Evolutionary conservation across 2,329 filamentous ascomycete species (phyloP).

Genomic region (Byssothecium circinans): DNA sequence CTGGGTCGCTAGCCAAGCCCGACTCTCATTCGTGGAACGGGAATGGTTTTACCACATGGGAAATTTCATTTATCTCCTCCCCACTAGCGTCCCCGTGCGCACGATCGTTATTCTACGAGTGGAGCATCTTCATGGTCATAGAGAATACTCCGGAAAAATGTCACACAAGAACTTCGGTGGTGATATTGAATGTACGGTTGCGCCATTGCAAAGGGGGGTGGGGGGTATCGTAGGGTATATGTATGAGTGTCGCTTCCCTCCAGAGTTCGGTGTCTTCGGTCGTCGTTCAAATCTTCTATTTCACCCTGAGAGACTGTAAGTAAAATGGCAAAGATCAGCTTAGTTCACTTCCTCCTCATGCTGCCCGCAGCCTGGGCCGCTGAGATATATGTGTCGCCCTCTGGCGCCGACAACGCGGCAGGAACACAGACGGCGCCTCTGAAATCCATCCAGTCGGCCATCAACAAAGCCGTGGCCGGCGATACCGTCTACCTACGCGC

Average conservation of each 20-base stretch:
- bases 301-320: too few species aligned
- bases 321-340: background rate
- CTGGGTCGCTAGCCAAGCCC: background rate
- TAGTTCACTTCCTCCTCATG: slow-evolving; percentile 3
- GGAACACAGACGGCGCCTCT: slow-evolving; percentile 48
- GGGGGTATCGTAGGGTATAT: background rate
- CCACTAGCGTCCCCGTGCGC: background rate
- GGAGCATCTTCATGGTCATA: background rate
- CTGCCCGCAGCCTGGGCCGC: slow-evolving; percentile 16
- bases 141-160: background rate
- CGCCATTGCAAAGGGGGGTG: background rate
- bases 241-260: too few species aligned
- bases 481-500: slow-evolving; percentile 51
- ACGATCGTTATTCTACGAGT: background rate
- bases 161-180: background rate
- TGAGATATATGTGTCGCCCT: slow-evolving; percentile 53
- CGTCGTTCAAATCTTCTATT: too few species aligned
- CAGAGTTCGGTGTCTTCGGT: too few species aligned
- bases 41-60: background rate
- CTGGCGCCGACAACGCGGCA: slow-evolving; percentile 43
- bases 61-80: background rate
- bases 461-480: slow-evolving; percentile 51
- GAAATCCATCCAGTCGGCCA: slow-evolving; percentile 52
- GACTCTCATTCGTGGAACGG: background rate
- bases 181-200: too few species aligned